A percentile compares a stretch with the other conserved stretches of the same genome.
phyloP scores from a whole-genome alignment of 2,329 filamentous ascomycete species.

The Tricladium varicosporioides region DNA sequence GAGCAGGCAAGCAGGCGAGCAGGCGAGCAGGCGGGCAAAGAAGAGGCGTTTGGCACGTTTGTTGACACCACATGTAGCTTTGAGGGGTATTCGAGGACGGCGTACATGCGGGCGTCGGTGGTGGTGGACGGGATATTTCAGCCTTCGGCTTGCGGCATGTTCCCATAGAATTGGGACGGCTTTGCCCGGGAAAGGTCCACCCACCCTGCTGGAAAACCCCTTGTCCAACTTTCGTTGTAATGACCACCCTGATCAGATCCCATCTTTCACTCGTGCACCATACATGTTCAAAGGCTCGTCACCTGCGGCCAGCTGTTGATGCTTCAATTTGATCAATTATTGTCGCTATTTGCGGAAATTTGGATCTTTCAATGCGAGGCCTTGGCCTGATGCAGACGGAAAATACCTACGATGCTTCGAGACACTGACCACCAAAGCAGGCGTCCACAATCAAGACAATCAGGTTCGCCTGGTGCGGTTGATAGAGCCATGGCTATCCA shows the following conservation, averaged over 20 bases:
- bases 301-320: too few species aligned
- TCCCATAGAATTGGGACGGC: conserved; percentile 3
- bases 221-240: background rate
- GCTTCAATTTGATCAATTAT: background rate
- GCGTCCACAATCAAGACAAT: too few species aligned
- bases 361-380: background rate
- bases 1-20: background rate
- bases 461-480: too few species aligned
- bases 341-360: background rate
- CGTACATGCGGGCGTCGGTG: too few species aligned
- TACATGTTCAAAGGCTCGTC: background rate
- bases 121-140: background rate
- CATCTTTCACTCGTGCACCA: background rate
- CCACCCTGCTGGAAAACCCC: background rate
- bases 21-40: background rate
- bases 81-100: background rate
- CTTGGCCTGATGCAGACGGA: background rate
- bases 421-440: too few species aligned
- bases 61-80: background rate
- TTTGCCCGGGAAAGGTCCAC: background rate
- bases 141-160: conserved; percentile 2
- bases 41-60: background rate
- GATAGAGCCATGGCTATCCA: too few species aligned
- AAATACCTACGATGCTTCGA: too few species aligned
- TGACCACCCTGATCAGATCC: background rate